These are phyloP conservation scores for Cudoniella acicularis DNA, from an alignment of 495 filamentous ascomycete species.

Conservation along the genomic window DNA sequence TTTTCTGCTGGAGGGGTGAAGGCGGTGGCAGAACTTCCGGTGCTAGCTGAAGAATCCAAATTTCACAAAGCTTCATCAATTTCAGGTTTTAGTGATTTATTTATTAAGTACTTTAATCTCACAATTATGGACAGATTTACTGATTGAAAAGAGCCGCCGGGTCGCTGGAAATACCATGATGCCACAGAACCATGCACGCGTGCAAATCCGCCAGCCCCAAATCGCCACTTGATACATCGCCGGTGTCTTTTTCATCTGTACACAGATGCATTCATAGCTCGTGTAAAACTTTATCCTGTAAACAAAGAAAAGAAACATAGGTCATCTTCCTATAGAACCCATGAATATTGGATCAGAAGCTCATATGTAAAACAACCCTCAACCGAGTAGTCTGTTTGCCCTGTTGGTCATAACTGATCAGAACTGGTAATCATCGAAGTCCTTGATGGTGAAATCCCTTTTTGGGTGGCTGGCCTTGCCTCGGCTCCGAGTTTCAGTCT, in stretches of 20 bases:
- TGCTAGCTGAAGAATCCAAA: background rate
- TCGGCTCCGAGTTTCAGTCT: background rate
- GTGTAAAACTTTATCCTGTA: background rate
- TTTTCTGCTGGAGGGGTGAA: slow-evolving; percentile 1
- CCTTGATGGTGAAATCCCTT: slow-evolving; percentile 12
- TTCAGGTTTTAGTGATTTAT: background rate
- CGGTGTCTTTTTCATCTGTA: background rate
- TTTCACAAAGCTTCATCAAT: background rate
- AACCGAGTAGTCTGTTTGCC: too few relatives aligned
- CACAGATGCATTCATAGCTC: background rate
- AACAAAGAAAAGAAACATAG: too few relatives aligned
- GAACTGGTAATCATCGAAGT: slow-evolving; percentile 15
- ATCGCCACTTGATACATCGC: background rate
- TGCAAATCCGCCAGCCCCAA: too few relatives aligned
- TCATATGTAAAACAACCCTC: too few relatives aligned
- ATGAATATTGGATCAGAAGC: too few relatives aligned
- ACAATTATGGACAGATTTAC: background rate
- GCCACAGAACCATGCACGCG: background rate
- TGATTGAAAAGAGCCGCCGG: background rate
- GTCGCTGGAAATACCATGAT: background rate
- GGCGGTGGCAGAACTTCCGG: slow-evolving; percentile 5
- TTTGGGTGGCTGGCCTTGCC: background rate
- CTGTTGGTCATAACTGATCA: too few relatives aligned
- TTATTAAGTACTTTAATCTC: background rate
- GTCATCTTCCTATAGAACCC: too few relatives aligned